These are phyloP conservation scores for Scutellaria galericulata DNA, from an alignment of 257 asterid species.

Conservation along the genomic window DNA sequence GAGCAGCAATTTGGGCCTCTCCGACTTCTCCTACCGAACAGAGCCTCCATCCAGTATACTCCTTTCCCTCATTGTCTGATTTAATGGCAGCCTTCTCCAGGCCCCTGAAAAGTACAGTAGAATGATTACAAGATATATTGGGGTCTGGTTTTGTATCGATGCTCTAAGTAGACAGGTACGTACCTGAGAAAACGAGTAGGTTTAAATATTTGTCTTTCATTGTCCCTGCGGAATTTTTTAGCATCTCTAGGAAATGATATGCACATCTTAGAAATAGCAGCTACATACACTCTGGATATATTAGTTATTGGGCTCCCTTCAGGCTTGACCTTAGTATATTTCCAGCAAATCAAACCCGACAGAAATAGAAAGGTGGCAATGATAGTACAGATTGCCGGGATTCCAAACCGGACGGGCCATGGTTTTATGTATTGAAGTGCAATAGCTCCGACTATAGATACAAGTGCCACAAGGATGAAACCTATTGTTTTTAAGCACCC, in stretches of 20 bases:
- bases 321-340: background rate
- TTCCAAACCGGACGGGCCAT: conserved; percentile 59
- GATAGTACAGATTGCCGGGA: conserved; percentile 53
- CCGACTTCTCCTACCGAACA: conserved; percentile 36
- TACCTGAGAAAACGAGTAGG: conserved; percentile 46
- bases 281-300: conserved; percentile 48
- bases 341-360: conserved; percentile 26
- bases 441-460: conserved; percentile 45
- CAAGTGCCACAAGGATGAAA: conserved; percentile 7
- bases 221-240: background rate
- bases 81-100: conserved; percentile 66
- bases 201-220: background rate
- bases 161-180: background rate
- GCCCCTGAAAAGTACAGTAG: conserved; percentile 36
- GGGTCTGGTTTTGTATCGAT: no score
- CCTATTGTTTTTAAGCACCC: background rate
- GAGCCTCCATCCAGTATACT: conserved; percentile 23
- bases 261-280: conserved; percentile 36
- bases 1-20: conserved; percentile 35
- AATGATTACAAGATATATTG: background rate
- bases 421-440: conserved; percentile 58
- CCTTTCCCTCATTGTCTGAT: conserved; percentile 15
- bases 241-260: conserved; percentile 25
- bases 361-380: conserved; percentile 45
- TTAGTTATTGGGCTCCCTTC: conserved; percentile 45